Base-by-base conservation (phyloP, 495 filamentous ascomycete species). In the Aspergillus affinis region DNA sequence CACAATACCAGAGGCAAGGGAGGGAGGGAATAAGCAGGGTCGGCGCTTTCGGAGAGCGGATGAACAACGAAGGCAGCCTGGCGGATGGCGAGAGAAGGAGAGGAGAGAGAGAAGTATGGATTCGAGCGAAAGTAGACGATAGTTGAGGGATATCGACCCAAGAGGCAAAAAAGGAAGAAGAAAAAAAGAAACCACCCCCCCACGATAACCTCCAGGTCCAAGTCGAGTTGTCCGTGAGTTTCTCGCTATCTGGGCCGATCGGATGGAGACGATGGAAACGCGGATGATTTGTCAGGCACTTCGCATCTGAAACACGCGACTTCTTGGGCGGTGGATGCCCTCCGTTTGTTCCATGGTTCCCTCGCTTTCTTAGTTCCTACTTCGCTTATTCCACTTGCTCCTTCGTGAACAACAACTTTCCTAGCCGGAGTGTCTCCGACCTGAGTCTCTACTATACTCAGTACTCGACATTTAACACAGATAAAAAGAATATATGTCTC, bases 201-300 rank as follows among this genome's bases (percentile, higher is more conserved):
- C 36, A 41, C 36, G 36, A 41, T 41, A 15, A 17, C 36, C 36
- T 41, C 10, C 13, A 15, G 36, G 12, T 17, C 13, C 13, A 41
- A 41, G 36, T 41, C 13, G 13, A 41, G 30, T 32, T 32, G 30
- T 32, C 36, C 12, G 36, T 41, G 12, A 8, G 30, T 1, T 13
- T 41, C 36, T 17, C 13, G 36, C 36, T 13, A 41, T 49, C 48
- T 26, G 20, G 46, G 46, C 48, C 48, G 18, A 49, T 49, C 48
- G 48, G 48, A 20, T 26, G 48, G 48, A 26, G 48, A 49, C 48
- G 48, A 19, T 20, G 19, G 10, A 26, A 29, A 26, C 21, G 23
- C 50, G 50, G 50, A n/a, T 52, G 50, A 52, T 52, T 52, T 52
- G 50, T 52, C 50, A 52, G 50, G 23, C 20, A 20, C 7, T 49